These are phyloP conservation scores for Boletus vinaceobasis DNA, from an alignment of 768 basidiomycete genomes.

Conservation along the genomic window DNA sequence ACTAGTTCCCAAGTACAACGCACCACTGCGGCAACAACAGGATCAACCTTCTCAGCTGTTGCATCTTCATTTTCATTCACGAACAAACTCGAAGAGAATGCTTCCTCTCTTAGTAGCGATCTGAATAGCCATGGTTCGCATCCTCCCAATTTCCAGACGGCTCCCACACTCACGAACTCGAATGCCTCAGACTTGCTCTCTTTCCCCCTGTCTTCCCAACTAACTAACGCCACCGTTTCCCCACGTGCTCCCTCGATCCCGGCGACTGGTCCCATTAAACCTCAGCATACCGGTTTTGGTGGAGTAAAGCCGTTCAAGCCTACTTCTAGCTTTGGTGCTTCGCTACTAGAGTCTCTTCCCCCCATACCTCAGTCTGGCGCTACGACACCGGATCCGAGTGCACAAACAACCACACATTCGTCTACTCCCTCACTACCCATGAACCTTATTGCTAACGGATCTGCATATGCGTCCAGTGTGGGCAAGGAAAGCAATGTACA, in stretches of 20 bases:
- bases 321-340: slow-evolving; percentile 74
- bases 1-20: slow-evolving; percentile 33
- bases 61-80: slow-evolving; percentile 68
- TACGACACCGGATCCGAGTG: slow-evolving; percentile 40
- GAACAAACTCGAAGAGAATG: slow-evolving; percentile 30
- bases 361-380: slow-evolving; percentile 61
- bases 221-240: slow-evolving; percentile 43
- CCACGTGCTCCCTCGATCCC: slow-evolving; percentile 35
- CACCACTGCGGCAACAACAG: slow-evolving; percentile 6
- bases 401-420: slow-evolving; percentile 9
- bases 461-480: slow-evolving; percentile 7
- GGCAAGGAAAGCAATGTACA: slow-evolving; percentile 18
- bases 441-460: slow-evolving; percentile 10
- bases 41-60: slow-evolving; percentile 61
- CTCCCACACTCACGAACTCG: slow-evolving; percentile 39
- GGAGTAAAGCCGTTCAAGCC: slow-evolving; percentile 83
- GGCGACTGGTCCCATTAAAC: slow-evolving; percentile 32
- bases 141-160: slow-evolving; percentile 30
- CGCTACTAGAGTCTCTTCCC: slow-evolving; percentile 69
- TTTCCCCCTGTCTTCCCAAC: slow-evolving; percentile 46
- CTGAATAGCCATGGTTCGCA: slow-evolving; percentile 15
- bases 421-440: slow-evolving; percentile 27
- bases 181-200: slow-evolving; percentile 47
- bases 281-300: slow-evolving; percentile 49
- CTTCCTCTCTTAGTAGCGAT: neutral